Conservation (phyloP, 352 stramenopile genomes). For the Pythium apleroticum region DNA sequence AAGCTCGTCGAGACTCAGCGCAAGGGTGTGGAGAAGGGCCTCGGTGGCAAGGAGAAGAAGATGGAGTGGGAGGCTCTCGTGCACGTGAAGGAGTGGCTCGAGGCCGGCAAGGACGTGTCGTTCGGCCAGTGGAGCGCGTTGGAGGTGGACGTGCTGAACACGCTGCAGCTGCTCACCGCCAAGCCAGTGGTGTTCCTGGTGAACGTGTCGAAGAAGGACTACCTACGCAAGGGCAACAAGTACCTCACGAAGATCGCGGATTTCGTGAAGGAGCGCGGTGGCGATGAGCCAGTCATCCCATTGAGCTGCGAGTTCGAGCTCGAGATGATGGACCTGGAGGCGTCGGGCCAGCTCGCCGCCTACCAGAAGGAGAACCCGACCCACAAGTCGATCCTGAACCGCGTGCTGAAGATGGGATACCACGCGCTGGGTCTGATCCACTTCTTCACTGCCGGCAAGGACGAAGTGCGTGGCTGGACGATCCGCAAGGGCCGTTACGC, state of each 20-base stretch:
- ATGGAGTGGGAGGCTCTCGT: slow-evolving; percentile 88
- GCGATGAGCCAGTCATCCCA: slow-evolving; percentile 94
- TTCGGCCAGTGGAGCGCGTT: slow-evolving; percentile 89
- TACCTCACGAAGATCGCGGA: slow-evolving; percentile 97
- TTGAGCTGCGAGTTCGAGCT: slow-evolving; percentile 99
- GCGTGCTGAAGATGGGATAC: slow-evolving; percentile 98
- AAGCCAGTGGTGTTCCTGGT: slow-evolving; percentile 98
- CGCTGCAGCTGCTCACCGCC: slow-evolving; percentile 90
- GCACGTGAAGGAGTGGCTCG: slow-evolving; percentile 81
- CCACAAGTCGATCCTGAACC: slow-evolving; percentile 93
- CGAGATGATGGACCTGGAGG: slow-evolving; percentile 86
- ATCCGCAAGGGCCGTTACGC: slow-evolving; percentile 97
- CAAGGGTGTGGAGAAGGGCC: slow-evolving; percentile 86
- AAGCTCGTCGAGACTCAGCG: slow-evolving; percentile 75
- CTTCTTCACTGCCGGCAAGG: slow-evolving; percentile 99
- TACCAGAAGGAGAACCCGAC: slow-evolving; percentile 86
- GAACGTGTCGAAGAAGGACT: slow-evolving; percentile 99
- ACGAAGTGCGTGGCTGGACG: slow-evolving; percentile 99
- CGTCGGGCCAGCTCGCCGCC: slow-evolving; percentile 45
- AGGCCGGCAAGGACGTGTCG: slow-evolving; percentile 88
- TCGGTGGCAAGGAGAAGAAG: slow-evolving; percentile 96
- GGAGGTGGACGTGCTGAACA: slow-evolving; percentile 92
- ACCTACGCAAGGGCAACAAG: slow-evolving; percentile 98
- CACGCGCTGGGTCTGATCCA: slow-evolving; percentile 97
- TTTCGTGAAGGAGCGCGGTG: slow-evolving; percentile 95